phyloP scores from a whole-genome alignment of 176 grass and related monocot genomes.

The Dactylis glomerata region DNA sequence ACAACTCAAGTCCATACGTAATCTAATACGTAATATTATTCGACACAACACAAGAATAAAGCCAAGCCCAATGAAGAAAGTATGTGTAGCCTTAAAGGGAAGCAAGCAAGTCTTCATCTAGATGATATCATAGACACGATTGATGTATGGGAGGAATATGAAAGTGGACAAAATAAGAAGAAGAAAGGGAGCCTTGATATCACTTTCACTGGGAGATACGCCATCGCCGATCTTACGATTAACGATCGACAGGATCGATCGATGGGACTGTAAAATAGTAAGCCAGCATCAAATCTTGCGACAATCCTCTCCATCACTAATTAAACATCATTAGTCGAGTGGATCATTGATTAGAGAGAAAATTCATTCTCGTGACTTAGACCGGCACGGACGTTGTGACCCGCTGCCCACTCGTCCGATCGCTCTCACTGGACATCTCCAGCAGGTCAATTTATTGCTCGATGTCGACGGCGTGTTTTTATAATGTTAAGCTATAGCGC shows the following conservation, averaged over 20 bases:
- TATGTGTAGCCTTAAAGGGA: not conserved
- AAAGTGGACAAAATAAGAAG: not conserved
- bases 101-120: slow-evolving; percentile 7
- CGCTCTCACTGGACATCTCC: not conserved
- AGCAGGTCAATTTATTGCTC: not conserved
- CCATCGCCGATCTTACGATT: not conserved
- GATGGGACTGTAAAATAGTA: not conserved
- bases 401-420: not conserved
- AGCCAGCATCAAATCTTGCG: not conserved
- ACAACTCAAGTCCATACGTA: too few relatives aligned
- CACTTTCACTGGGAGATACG: not conserved
- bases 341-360: not conserved
- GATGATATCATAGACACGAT: not conserved
- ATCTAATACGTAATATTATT: too few relatives aligned
- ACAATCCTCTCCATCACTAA: not conserved
- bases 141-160: not conserved
- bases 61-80: too few relatives aligned
- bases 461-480: slow-evolving; percentile 14
- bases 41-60: too few relatives aligned
- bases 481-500: not conserved
- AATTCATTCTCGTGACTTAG: not conserved
- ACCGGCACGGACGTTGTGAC: not conserved
- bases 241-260: not conserved
- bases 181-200: not conserved
- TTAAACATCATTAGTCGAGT: not conserved